Base-by-base conservation (phyloP, 1,284 basidiomycete species). In the Melampsora occidentalis region DNA sequence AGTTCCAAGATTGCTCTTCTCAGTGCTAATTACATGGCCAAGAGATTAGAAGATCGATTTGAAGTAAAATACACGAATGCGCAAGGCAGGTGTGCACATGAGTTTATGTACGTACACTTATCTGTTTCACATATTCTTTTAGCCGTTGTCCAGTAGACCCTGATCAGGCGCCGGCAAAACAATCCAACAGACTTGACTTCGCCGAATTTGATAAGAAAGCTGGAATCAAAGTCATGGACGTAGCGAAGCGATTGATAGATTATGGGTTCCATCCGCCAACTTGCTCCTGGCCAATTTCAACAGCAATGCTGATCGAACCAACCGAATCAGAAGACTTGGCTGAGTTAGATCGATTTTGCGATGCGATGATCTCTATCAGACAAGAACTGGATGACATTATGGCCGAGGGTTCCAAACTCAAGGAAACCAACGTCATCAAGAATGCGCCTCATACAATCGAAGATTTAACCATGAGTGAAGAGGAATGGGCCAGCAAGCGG, bases 11-110 rank as follows among this genome's bases (percentile, higher is more conserved):
- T 92, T 39, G 92, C 96, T 1, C 87, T 99, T 35, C 87, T 99
- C 68, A 97, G 91, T 81, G 96, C 96, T 76, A 99, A 99, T 85
- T 99, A 99, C 84, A 97, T 98, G 87, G 94, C 95, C 14, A 87
- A 90, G 80, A 88, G 93, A 65, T 88, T 99, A 35, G 87, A 90
- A 71, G 89, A 88, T 12, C 89, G 95, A 83, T 99, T 97, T 85
- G 93, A 87, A 79, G 84, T 98, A 76, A 89, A 92, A 69, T 99
- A 91, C 85, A 93, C 90, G 83, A 98, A 98, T 83, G 87, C 87
- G 79, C 93, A 95, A 79, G 91, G 90, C 14, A 89, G 92, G 53
- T 95, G 97, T 71, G 96, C 96, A 0, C 96, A 99, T 83, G 96
- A 99, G 84, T 87, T 97, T 69, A 85, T 99, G 78, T 75, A 33